Conservation (phyloP, 345 rosid genomes). For the Gossypium thurberi region DNA sequence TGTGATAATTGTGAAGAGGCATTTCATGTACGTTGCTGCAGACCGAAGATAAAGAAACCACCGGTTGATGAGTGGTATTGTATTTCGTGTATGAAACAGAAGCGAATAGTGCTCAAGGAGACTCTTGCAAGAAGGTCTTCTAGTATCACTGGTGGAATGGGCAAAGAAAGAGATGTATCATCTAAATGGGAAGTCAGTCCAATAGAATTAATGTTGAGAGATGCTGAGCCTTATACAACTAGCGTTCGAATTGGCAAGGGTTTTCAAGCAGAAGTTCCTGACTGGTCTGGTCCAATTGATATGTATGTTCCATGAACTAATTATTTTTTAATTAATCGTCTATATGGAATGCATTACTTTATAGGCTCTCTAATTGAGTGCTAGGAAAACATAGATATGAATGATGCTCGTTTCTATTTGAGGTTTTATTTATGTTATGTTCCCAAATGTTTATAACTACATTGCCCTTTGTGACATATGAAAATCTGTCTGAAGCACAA, state of each 20-base stretch:
- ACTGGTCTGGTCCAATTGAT: slow-evolving; percentile 62
- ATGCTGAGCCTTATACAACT: slow-evolving; percentile 40
- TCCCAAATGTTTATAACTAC: background rate
- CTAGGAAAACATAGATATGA: background rate
- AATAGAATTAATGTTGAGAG: slow-evolving; percentile 48
- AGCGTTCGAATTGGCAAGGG: slow-evolving; percentile 68
- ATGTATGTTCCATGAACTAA: slow-evolving; percentile 35
- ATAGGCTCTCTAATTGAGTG: background rate
- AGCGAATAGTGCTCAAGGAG: slow-evolving; percentile 32
- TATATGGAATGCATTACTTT: background rate
- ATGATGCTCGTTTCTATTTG: background rate
- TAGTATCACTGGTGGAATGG: slow-evolving; percentile 27
- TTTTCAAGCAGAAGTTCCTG: slow-evolving; percentile 85
- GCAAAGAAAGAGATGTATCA: slow-evolving; percentile 29
- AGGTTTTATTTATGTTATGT: background rate
- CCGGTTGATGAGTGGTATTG: slow-evolving; percentile 79
- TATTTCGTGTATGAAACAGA: slow-evolving; percentile 57
- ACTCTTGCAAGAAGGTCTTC: slow-evolving; percentile 22
- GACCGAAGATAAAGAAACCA: slow-evolving; percentile 41
- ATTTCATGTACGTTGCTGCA: slow-evolving; percentile 72
- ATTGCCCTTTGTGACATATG: background rate
- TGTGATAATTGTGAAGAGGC: slow-evolving; percentile 87
- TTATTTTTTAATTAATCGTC: background rate
- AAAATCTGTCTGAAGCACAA: slow-evolving; percentile 2
- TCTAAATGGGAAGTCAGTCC: slow-evolving; percentile 29